These are phyloP conservation scores for Malus hybrid DNA, from an alignment of 331 rosid species.

Conservation along the genomic window DNA sequence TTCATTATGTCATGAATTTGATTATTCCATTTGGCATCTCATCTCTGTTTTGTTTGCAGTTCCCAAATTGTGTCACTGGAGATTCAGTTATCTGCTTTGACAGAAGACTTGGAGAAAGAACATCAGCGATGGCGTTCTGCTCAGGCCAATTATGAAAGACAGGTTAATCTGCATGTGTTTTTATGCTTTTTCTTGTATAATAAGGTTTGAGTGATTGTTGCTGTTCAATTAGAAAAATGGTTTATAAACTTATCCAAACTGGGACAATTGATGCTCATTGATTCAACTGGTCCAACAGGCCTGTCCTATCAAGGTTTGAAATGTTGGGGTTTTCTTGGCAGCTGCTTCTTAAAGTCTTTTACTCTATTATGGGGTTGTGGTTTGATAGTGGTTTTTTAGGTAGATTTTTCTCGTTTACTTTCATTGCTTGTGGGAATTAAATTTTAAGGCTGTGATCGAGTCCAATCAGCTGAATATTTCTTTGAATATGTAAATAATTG, in stretches of 20 bases:
- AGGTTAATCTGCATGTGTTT: constrained; percentile 30
- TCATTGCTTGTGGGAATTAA: background rate
- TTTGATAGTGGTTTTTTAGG: background rate
- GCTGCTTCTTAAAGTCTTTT: too few relatives aligned
- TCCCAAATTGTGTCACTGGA: constrained; percentile 62
- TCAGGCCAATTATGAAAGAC: constrained; percentile 93
- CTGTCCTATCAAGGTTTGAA: background rate
- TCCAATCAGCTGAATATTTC: background rate
- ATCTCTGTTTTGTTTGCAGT: constrained; percentile 30
- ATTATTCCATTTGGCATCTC: constrained; percentile 1
- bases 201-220: background rate
- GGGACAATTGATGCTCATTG: background rate
- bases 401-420: background rate
- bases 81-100: constrained; percentile 54
- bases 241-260: background rate
- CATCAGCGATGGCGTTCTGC: constrained; percentile 73
- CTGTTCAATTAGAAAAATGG: background rate
- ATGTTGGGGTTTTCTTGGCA: background rate
- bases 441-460: background rate
- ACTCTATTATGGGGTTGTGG: background rate
- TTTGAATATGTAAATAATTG: background rate
- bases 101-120: constrained; percentile 66
- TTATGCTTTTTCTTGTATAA: background rate
- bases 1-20: background rate
- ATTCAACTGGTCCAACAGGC: background rate